Evolutionary conservation across 805 yeast species (phyloP).

Genomic region (Nakazawaea sp.): DNA sequence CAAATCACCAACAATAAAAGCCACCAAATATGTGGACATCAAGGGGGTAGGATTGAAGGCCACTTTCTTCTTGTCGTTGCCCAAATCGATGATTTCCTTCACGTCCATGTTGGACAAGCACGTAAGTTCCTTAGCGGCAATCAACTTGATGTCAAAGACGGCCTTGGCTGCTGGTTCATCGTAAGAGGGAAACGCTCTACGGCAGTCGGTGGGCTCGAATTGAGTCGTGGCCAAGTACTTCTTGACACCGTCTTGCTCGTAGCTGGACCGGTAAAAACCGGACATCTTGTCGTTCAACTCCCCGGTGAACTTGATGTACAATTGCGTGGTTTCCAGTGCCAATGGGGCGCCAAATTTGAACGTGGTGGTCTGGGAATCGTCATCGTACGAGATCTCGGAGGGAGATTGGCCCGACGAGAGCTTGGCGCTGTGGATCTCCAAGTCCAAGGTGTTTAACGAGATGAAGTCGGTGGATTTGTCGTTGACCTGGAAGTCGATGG

Average conservation of each 20-base stretch:
- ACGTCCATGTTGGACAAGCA: constrained; percentile 69
- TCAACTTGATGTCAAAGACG: constrained; percentile 55
- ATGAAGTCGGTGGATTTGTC: constrained; percentile 35
- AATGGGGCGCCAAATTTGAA: constrained; percentile 26
- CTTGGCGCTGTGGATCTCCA: constrained; percentile 41
- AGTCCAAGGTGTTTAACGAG: constrained; percentile 57
- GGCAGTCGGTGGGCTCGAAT: constrained; percentile 82
- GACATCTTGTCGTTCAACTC: constrained; percentile 73
- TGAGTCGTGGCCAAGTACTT: constrained; percentile 78
- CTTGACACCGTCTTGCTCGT: constrained; percentile 53
- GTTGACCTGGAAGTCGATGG: constrained; percentile 46
- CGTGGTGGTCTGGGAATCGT: constrained; percentile 33
- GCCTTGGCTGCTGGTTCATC: constrained; percentile 84
- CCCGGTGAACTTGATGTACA: constrained; percentile 53
- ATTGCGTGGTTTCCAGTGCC: constrained; percentile 25
- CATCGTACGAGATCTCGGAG: constrained; percentile 22
- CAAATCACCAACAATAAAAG: constrained; percentile 77
- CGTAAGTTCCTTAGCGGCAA: constrained; percentile 48
- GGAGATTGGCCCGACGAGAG: constrained; percentile 21
- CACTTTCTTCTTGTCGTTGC: constrained; percentile 45
- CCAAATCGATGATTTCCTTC: constrained; percentile 36
- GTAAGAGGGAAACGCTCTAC: constrained; percentile 82
- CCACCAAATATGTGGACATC: constrained; percentile 82
- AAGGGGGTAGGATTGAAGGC: constrained; percentile 69
- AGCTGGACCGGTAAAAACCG: constrained; percentile 71